phyloP scores from a whole-genome alignment of 176 grass and related monocot species.

The Ampelocalamus luodianensis region DNA sequence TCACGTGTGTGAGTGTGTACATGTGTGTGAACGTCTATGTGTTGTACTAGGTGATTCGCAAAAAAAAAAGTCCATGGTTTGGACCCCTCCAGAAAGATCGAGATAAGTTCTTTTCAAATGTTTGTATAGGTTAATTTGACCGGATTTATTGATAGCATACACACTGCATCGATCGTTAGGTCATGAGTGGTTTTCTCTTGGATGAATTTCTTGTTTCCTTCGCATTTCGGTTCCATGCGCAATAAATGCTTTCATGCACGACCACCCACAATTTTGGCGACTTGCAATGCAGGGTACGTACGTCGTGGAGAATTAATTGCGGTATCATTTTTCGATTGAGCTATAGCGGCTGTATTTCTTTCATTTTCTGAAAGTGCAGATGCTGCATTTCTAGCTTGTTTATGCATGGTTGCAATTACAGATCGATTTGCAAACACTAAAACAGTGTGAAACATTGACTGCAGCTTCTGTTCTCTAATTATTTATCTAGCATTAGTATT shows the following conservation, averaged over 20 bases:
- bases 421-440: too few relatives aligned
- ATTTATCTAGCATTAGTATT: too few relatives aligned
- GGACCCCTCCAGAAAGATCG: constrained; percentile 1
- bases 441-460: too few relatives aligned
- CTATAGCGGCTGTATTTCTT: not conserved
- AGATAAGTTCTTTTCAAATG: not conserved
- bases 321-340: not conserved
- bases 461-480: too few relatives aligned
- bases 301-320: not conserved
- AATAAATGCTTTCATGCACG: constrained; percentile 13
- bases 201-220: not conserved
- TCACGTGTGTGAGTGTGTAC: too few relatives aligned
- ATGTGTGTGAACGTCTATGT: too few relatives aligned
- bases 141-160: constrained; percentile 4
- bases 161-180: constrained; percentile 30
- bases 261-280: not conserved
- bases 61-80: too few relatives aligned
- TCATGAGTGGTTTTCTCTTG: not conserved
- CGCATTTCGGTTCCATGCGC: constrained; percentile 7
- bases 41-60: too few relatives aligned
- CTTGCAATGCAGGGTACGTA: constrained; percentile 1
- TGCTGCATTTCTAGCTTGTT: too few relatives aligned
- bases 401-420: too few relatives aligned
- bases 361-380: too few relatives aligned
- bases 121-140: constrained; percentile 10